Evolutionary conservation across 257 asterid species (phyloP).

Genomic region (Misopates orontium): DNA sequence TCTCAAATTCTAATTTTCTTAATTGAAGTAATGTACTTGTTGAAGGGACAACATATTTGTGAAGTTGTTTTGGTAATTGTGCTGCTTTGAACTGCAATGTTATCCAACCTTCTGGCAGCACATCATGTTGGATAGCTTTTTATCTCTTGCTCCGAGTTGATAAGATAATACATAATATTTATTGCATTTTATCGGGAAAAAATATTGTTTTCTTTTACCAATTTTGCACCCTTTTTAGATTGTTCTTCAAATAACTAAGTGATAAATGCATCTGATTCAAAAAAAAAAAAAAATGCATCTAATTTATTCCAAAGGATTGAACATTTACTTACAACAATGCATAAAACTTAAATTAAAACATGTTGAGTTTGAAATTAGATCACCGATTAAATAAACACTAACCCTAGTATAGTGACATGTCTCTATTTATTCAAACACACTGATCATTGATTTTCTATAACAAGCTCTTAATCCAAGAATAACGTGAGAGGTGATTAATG

Average conservation of each 20-base stretch:
- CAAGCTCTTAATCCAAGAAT: conserved; percentile 27
- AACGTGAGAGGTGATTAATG: conserved; percentile 15
- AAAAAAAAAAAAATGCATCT: too few species aligned
- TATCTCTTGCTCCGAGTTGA: conserved; percentile 34
- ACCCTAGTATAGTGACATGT: conserved; percentile 48
- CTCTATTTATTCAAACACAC: conserved; percentile 31
- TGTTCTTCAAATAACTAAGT: too few species aligned
- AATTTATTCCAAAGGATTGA: too few species aligned
- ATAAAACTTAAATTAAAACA: neutral
- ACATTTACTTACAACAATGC: neutral
- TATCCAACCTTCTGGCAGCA: neutral
- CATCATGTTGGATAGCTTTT: too few species aligned
- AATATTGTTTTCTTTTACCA: too few species aligned
- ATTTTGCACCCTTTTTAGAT: too few species aligned
- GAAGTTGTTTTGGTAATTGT: conserved; percentile 36
- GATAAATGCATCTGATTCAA: too few species aligned
- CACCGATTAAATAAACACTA: conserved; percentile 13
- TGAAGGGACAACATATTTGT: neutral
- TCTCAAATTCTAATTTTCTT: neutral
- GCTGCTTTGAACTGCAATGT: conserved; percentile 11
- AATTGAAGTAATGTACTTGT: too few species aligned
- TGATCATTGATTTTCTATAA: neutral
- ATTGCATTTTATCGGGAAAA: too few species aligned
- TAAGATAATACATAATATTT: too few species aligned
- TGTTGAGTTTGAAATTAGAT: neutral